These are phyloP conservation scores for Sphagnurus paluster DNA, from an alignment of 1,284 basidiomycete species.

Conservation along the genomic window DNA sequence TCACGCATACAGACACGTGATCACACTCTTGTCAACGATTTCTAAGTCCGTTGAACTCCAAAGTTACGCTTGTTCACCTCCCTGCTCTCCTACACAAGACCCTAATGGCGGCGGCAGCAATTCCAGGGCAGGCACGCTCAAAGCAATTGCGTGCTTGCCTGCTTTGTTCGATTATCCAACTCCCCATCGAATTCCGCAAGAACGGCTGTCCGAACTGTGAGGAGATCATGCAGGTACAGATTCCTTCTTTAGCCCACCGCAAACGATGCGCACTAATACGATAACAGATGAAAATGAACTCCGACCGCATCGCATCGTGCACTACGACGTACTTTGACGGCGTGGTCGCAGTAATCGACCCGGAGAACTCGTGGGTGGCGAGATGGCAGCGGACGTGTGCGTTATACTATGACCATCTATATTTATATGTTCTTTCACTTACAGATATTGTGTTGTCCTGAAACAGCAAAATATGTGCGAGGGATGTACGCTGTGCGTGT, in stretches of 20 bases:
- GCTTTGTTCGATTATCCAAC: constrained; percentile 89
- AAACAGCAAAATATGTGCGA: constrained; percentile 77
- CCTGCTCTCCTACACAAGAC: not conserved
- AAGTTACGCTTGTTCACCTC: not conserved
- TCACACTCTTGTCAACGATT: too few species aligned
- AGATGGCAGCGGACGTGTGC: constrained; percentile 88
- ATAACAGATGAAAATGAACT: constrained; percentile 82
- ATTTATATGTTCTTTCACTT: not conserved
- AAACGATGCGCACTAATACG: not conserved
- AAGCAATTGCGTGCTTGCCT: constrained; percentile 87
- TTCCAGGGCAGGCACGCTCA: constrained; percentile 63
- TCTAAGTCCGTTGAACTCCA: not conserved
- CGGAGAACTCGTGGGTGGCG: constrained; percentile 93
- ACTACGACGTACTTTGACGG: constrained; percentile 97
- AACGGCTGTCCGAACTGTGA: constrained; percentile 97
- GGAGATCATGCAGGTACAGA: constrained; percentile 77
- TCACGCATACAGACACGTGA: too few species aligned
- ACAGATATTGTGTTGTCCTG: not conserved
- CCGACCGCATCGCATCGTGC: constrained; percentile 83
- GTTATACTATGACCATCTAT: constrained; percentile 29
- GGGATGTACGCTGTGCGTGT: constrained; percentile 91
- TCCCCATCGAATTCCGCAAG: constrained; percentile 81
- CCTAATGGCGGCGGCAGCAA: constrained; percentile 31
- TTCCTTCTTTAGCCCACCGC: not conserved
- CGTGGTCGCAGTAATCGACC: constrained; percentile 85